Evolutionary conservation across 495 filamentous ascomycete species (phyloP), one percentile per base, ranked within the genome.

Genomic region (Lasiosphaeria ovina): DNA sequence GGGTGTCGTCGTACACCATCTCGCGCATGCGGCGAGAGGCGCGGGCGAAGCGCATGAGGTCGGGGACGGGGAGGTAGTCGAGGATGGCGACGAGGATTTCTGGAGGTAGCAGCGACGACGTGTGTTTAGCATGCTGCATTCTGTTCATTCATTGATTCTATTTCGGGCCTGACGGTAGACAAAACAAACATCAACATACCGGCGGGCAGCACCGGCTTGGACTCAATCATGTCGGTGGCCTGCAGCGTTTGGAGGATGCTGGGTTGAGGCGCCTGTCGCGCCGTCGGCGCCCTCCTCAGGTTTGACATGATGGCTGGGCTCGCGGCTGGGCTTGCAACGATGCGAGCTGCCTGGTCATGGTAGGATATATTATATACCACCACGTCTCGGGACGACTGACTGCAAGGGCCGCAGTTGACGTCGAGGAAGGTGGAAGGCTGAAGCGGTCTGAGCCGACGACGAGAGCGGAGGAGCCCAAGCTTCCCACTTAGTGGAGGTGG

Each of bases 1-100:
- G 83, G 17, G 91, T 89, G 72, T 99, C 94, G 79, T 99, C 95
- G 76, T 98, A 98, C 10, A 95, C 95, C 92, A 99, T 99, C 73
- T 99, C 94, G 64, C 88, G 89, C 82, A 96, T 86, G 50, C 92
- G 89, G 72, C 85, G 88, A 56, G 92, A 97, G 35, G 89, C 88
- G 35, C 88, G 87, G n/a, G 94, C 94, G 70, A 90, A 93, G 55
- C 86, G 85, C 61, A 97, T 79, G 47, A 94, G 86, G 67, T 96
- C 93, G 57, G 87, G 77, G 42, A 95, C 81, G 35, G 91, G 87
- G 60, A 97, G 84, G 75, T 93, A 90, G 71, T 97, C 91, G 69
- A 98, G 83, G 63, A 98, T 92, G 14, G 84, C 83, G 17, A 89
- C 86, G 61, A 98, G 83, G 64, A 98, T 93, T 77, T 98, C 94